Evolutionary conservation across 805 yeast genomes (phyloP), one percentile per base, ranked within the genome.

Genomic region (Lipomyces mesembrius): DNA sequence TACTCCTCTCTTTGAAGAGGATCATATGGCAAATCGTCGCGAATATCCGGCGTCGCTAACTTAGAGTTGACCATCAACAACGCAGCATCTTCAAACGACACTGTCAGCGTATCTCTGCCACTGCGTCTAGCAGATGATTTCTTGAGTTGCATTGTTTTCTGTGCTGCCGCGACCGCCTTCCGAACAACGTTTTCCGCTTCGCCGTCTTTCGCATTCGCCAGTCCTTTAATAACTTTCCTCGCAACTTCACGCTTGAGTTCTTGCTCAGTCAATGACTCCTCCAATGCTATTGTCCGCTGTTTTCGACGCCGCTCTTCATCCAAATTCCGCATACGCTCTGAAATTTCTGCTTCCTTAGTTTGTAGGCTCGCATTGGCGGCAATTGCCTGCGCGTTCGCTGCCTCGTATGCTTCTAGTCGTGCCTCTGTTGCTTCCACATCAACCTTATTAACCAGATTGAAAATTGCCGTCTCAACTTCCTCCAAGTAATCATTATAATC

Each of bases 1-100:
- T 89, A 88, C 68, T 95, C 83, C 78, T 94, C 98, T 57, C 98
- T 98, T 75, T 88, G 87, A 79, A 94, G 94, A 8, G 98, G 98
- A 11, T 98, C 92, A 77, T 93, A 94, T 20, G 98, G 98, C 5
- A 83, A 80, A 17, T 75, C 71, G 27, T 77, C 79, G 64, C 72
- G 74, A 58, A 76, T 74, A 61, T 75, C 46, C 20, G 57, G 49
- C 34, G 51, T 43, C 9, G 32, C 34, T 11, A 55, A 54, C 39
- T 54, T 54, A 11, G 61, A 14, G 34, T 52, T 60, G 27, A 54
- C 32, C 61, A 68, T 27, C 37, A 64, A 66, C 14, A 62, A 62
- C 12, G 68, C 69, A 17, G 60, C 71, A 27, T 34, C 59, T 55
- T 71, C 64, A 73, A 76, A 56, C 66, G 75, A 68, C 65, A 74